Conservation (phyloP, 495 filamentous ascomycete genomes). For the Cryomyces antarcticus region DNA sequence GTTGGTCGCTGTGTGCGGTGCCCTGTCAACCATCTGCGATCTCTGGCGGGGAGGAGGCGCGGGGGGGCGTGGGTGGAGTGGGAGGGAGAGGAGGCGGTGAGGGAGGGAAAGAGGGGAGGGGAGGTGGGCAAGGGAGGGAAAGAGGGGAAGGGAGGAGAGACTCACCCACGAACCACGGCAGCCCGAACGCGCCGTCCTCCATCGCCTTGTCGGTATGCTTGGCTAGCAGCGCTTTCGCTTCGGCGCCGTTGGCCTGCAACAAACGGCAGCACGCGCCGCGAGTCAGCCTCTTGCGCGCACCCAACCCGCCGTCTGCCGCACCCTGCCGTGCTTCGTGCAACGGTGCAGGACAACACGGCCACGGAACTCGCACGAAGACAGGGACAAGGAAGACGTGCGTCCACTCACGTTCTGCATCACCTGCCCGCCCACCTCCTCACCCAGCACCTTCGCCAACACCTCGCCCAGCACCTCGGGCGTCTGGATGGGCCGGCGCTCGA, state of each 20-base stretch:
- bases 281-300: neutral
- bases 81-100: neutral
- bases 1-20: constrained; percentile 23
- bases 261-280: neutral
- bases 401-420: constrained; percentile 21
- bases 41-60: neutral
- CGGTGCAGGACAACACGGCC: neutral
- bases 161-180: constrained; percentile 50
- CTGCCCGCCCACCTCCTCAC: constrained; percentile 23
- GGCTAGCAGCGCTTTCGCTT: constrained; percentile 31
- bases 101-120: neutral
- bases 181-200: constrained; percentile 42
- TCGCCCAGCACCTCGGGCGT: constrained; percentile 27
- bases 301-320: neutral
- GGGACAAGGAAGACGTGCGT: neutral
- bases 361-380: neutral
- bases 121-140: neutral
- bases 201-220: constrained; percentile 39
- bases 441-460: constrained; percentile 29
- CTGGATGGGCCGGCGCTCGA: constrained; percentile 25
- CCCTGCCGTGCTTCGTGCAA: neutral
- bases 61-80: neutral
- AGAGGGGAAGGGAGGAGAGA: neutral
- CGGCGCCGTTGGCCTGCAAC: constrained; percentile 18
- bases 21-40: neutral